Evolutionary conservation across 2,329 filamentous ascomycete species (phyloP), one percentile per base, ranked within the genome.

Genomic region (Fusarium tanahbumbuense): DNA sequence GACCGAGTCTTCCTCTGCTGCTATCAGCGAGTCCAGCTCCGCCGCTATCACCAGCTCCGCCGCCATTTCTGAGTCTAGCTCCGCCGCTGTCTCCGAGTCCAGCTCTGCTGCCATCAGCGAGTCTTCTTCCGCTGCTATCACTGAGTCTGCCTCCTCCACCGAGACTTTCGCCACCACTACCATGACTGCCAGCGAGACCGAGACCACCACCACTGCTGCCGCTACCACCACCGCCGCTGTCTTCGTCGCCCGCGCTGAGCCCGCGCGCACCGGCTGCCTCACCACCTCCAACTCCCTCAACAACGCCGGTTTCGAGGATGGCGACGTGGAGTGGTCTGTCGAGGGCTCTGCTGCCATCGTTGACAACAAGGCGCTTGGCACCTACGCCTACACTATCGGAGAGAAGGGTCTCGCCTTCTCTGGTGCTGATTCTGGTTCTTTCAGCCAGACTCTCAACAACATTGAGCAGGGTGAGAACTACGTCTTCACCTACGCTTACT

Each of bases 271-370:
- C 13, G 18, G 27, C 6, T 53, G 49, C 18, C 15, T 6, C n/a
- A 40, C 2, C 2, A 0, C 13, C 3, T 1, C 27, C 2, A 65
- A 66, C n/a, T 6, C 42, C 2, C 7, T 66, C 0, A 10, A 13
- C 6, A 70, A 70, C 10, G 55, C 40, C 3, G 42, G 44, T 20
- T 70, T 70, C 7, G 67, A 70, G 13, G 15, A 18, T 3, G 41
- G 27, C 5, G 15, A 13, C 0, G 9, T 18, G 0, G 34, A 20
- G 1, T 70, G 67, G 67, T 5, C 42, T 3, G 32, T 48, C 4
- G 7, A 18, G 0, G 67, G 56, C 41, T 50, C 40, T 5, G 48
- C 67, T 3, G n/a, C 10, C 1, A 34, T 62, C 7, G 55, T 45
- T 7, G 27, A 37, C 2, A 23, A 66, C 23, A n/a, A 44, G 22